phyloP scores from a whole-genome alignment of 371 early-diverging fungal species.

The Vairimorpha ceranae region DNA sequence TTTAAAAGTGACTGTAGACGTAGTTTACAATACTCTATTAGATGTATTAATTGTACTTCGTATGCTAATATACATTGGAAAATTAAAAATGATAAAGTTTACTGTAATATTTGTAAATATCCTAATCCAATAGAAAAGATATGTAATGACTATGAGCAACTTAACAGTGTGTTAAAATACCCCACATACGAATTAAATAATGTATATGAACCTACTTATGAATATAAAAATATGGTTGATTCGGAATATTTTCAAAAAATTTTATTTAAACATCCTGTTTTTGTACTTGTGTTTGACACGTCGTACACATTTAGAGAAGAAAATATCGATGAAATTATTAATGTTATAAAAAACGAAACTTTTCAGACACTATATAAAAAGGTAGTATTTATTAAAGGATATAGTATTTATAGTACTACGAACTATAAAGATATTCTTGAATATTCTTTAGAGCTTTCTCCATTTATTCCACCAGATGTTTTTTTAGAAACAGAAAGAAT shows the following conservation, averaged over 20 bases:
- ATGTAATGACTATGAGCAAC: not conserved
- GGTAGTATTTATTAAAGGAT: constrained; percentile 2
- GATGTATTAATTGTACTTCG: constrained; percentile 56
- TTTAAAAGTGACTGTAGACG: not conserved
- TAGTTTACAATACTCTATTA: not conserved
- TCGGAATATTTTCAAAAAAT: constrained; percentile 1
- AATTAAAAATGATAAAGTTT: constrained; percentile 19
- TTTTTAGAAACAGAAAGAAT: constrained; percentile 25
- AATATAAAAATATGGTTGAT: not conserved
- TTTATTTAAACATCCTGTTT: constrained; percentile 23
- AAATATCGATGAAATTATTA: constrained; percentile 7
- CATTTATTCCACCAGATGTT: constrained; percentile 25
- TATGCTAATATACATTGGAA: constrained; percentile 37
- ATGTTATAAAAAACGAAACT: constrained; percentile 19
- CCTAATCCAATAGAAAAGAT: not conserved
- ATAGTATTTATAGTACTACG: not conserved
- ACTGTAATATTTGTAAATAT: constrained; percentile 60
- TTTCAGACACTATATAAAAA: constrained; percentile 40
- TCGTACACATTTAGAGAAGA: not conserved
- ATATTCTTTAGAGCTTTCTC: not conserved
- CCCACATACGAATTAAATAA: constrained; percentile 6
- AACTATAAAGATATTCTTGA: not conserved
- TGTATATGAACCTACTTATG: too few relatives aligned
- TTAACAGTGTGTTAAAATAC: not conserved
- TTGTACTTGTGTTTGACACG: constrained; percentile 48